Conservation (phyloP, 805 yeast species). For the Schizosaccharomyces osmophilus region DNA sequence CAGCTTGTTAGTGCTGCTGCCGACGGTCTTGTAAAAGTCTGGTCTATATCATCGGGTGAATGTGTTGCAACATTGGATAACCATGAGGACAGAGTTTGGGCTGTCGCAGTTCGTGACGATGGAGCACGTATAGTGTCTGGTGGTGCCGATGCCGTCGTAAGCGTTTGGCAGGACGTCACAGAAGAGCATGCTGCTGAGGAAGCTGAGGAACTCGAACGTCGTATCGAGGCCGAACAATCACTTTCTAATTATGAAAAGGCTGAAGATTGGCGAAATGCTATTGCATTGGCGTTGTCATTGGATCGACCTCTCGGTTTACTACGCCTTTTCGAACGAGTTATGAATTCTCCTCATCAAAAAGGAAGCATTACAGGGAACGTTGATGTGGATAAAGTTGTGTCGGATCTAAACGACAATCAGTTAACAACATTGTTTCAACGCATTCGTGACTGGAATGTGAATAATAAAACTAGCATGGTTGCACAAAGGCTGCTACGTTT, state of each 20-base stretch:
- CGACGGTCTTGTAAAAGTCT: conserved; percentile 75
- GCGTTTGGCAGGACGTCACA: conserved; percentile 73
- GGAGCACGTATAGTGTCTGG: conserved; percentile 58
- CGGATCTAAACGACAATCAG: conserved; percentile 32
- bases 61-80: conserved; percentile 63
- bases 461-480: conserved; percentile 50
- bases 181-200: conserved; percentile 37
- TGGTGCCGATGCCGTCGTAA: conserved; percentile 84
- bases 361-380: conserved; percentile 28
- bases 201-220: conserved; percentile 25
- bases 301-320: conserved; percentile 79
- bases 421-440: conserved; percentile 39
- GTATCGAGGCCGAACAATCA: conserved; percentile 74
- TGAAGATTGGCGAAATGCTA: conserved; percentile 73
- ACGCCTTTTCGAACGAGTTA: conserved; percentile 42
- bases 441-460: conserved; percentile 86
- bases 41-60: conserved; percentile 65
- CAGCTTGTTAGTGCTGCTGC: conserved; percentile 63
- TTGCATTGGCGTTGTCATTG: conserved; percentile 56
- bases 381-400: conserved; percentile 41
- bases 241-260: conserved; percentile 46
- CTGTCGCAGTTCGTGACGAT: conserved; percentile 39
- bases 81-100: conserved; percentile 89
- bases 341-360: conserved; percentile 17
- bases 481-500: conserved; percentile 58